Base-by-base conservation (phyloP, 1,139 yeast species). In the Candida albicans region DNA sequence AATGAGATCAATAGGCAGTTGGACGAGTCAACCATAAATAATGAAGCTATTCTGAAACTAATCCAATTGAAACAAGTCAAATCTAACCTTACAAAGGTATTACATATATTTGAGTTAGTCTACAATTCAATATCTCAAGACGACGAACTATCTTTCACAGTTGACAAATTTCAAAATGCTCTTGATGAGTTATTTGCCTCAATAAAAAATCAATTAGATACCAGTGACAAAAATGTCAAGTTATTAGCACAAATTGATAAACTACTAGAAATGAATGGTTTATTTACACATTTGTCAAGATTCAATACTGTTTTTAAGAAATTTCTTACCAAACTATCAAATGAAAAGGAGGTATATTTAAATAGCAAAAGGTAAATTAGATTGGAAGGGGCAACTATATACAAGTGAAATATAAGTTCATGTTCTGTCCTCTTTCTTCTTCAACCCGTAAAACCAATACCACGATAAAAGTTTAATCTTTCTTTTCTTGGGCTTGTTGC, bases 221-320 rank as follows among this genome's bases (percentile, higher is more conserved):
- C 13, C 9, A 41, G 26, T n/a, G 41, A 37, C 8, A 39, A 35
- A 9, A 68, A 65, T 35, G 55, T 60, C 1, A 55, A 64, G 15
- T 43, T 76, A 14, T 46, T 71, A 18, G 60, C 10, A 3, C 49
- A 73, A 46, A 62, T 78, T 9, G 71, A 75, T 30, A 64, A 65
- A 29, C 63, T 83, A 55, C 64, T 70, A n/a, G 69, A 67, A 9
- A 55, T 82, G 45, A 62, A 68, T 39, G 81, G 82, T 1, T 59
- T 82, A 25, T 82, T 84, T 53, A 71, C 72, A 50, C 75, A 74
- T 30, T 57, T 83, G 42, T 64, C 70, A 4, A 68, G 70, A 32
- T 84, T 81, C 55, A 67, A 73, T 46, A 63, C 73, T 1, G 54
- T 65, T 2, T 83, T 80, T 52, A 61, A 68, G 26, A 67, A 65